These are phyloP conservation scores for Debaryomyces sp. DNA, from an alignment of 1,139 yeast species.

Conservation along the genomic window DNA sequence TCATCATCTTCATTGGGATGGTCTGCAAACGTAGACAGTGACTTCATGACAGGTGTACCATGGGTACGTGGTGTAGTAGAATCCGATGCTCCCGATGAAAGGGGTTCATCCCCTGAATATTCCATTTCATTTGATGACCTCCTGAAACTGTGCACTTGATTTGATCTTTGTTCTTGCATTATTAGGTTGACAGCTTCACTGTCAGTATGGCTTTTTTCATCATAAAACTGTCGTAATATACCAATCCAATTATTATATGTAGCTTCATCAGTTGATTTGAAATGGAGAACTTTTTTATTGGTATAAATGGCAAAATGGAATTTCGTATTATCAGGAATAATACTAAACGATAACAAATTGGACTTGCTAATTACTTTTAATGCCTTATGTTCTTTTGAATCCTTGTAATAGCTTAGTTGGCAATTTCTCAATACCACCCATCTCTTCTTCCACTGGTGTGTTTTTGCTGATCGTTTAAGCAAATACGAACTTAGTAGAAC, in stretches of 20 bases:
- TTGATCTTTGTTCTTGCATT: background rate
- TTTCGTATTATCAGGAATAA: slow-evolving; percentile 35
- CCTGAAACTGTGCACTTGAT: background rate
- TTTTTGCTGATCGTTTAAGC: slow-evolving; percentile 24
- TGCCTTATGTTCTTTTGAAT: slow-evolving; percentile 58
- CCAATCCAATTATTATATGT: slow-evolving; percentile 47
- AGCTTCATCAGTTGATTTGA: slow-evolving; percentile 37
- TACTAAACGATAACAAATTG: slow-evolving; percentile 24
- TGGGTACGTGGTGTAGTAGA: slow-evolving; percentile 1
- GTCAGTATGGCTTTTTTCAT: slow-evolving; percentile 1
- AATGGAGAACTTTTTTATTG: slow-evolving; percentile 42
- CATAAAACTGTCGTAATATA: slow-evolving; percentile 30
- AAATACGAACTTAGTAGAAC: slow-evolving; percentile 19
- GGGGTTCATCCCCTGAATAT: slow-evolving; percentile 3
- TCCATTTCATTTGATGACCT: background rate
- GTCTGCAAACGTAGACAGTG: background rate
- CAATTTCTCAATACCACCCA: slow-evolving; percentile 64
- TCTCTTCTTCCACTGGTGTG: slow-evolving; percentile 47
- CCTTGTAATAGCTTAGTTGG: slow-evolving; percentile 61
- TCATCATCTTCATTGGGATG: slow-evolving; percentile 9
- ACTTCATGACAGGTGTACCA: background rate
- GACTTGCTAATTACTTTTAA: slow-evolving; percentile 40
- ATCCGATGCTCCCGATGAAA: slow-evolving; percentile 1
- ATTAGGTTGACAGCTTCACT: slow-evolving; percentile 1
- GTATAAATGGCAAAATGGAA: slow-evolving; percentile 47